Evolutionary conservation across 2,329 filamentous ascomycete genomes (phyloP), one percentile per base, ranked within the genome.

Genomic region (Exophiala phaeomuriformis): DNA sequence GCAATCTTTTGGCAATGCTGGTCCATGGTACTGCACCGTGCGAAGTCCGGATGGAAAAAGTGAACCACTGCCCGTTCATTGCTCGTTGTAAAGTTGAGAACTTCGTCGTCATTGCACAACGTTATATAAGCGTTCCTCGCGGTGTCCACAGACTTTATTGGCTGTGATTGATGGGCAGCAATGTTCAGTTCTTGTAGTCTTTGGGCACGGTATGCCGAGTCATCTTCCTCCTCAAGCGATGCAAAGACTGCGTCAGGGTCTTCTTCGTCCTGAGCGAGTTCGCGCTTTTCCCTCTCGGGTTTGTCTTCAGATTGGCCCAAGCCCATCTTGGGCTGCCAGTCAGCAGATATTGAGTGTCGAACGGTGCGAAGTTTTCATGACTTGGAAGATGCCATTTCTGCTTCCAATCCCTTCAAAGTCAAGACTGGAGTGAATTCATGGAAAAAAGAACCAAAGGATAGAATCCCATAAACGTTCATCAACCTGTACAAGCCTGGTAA

Each of bases 21-120:
- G 64, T 84, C 81, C 81, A 84, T 84, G 51, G 80, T 75, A 7
- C 71, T 69, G 67, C 81, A 84, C 51, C 81, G 76, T 19, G 76
- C 73, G 66, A 84, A 84, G 63, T 84, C 81, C 2, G 79, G 74
- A 63, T 84, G 82, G 65, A 77, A 80, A 66, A 84, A 84, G 64
- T 84, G 81, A 28, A 84, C 77, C 1, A 84, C 72, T 61, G 77
- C 82, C 29, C 76, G 69, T 55, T 79, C 75, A 8, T 75, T 76
- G 45, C 74, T 72, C 5, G 81, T 84, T 5, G 81, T 83, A 58
- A 82, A 79, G 58, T 80, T 75, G 65, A 84, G 75, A 40, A 83
- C 67, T 8, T 72, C 66, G 64, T 82, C 79, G 64, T 84, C 81
- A 56, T 75, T 75, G 48, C 61, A 56, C 3, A 75, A 61, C 1